Evolutionary conservation across 305 asterid genomes (phyloP).

Genomic region (Fraxinus floribunda): DNA sequence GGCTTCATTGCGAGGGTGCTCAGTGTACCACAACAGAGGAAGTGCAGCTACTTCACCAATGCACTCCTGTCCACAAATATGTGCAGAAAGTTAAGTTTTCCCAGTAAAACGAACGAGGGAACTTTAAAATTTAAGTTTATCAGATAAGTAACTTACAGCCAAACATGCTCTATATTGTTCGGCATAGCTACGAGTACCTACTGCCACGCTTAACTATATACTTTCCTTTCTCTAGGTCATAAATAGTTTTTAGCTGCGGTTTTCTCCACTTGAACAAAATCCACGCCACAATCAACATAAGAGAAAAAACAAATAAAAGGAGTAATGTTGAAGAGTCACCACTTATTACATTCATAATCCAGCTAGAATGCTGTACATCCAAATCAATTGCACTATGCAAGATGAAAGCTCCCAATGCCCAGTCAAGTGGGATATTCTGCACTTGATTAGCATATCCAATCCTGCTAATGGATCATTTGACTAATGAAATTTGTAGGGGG

Average conservation of each 20-base stretch:
- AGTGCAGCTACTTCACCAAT: constrained; percentile 5
- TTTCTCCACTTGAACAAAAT: constrained; percentile 56
- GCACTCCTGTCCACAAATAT: background rate
- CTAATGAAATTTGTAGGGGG: background rate
- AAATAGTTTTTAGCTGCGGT: constrained; percentile 85
- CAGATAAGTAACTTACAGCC: background rate
- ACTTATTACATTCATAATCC: constrained; percentile 36
- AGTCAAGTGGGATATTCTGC: constrained; percentile 73
- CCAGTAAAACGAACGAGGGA: background rate
- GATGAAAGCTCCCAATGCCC: constrained; percentile 96
- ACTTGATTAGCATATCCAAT: constrained; percentile 78
- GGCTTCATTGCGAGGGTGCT: background rate
- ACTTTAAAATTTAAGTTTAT: background rate
- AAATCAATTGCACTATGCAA: constrained; percentile 50
- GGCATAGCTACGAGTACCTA: constrained; percentile 57
- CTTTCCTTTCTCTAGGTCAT: constrained; percentile 95
- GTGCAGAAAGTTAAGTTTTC: background rate
- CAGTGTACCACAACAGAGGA: constrained; percentile 5
- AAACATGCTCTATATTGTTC: background rate
- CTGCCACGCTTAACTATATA: constrained; percentile 70
- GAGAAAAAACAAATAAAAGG: constrained; percentile 40
- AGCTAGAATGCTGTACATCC: constrained; percentile 41
- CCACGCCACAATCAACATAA: constrained; percentile 48
- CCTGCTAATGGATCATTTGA: constrained; percentile 45
- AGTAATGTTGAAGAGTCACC: constrained; percentile 44